Base-by-base conservation (phyloP, 495 filamentous ascomycete species). In the Trichoderma asperelloides region DNA sequence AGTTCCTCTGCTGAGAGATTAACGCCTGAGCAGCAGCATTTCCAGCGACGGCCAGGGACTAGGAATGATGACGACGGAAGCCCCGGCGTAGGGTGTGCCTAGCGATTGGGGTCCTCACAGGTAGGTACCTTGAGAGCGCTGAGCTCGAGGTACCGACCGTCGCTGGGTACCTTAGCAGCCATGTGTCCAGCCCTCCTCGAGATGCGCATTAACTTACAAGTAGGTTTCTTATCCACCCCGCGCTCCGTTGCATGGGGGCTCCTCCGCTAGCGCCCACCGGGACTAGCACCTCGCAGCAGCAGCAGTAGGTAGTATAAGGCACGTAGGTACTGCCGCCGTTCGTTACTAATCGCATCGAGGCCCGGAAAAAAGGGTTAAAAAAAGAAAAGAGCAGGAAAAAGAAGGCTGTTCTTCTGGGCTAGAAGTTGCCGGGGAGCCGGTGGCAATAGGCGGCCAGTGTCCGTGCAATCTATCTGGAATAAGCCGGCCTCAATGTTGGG, bases 361-460 rank as follows among this genome's bases (percentile, higher is more conserved):
- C 12, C 41, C 18, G 41, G 41, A 51, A 21, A n/a, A 51, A 51
- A 23, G 47, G n/a, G n/a, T 51, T 51, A n/a, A 23, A 51, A 21
- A 23, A 51, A 51, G 16, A 23, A 51, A 51, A 51, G 6, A 21
- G 47, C 16, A n/a, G 47, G 18, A 21, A 9, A n/a, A 51, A n/a
- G 16, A 45, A 45, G 41, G 41, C 41, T 16, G 33, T n/a, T n/a
- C 43, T 5, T 47, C 43, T 47, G 49, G n/a, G 21, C 49, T 23
- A 25, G 49, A 60, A 60, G 11, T 8, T 60, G 55, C 55, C 55
- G 27, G 55, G 25, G 23, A 3, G 23, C 23, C 25, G 55, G 55
- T 60, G 55, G 55, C 25, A 12, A 60, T 60, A 30, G 55, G 55
- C 55, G 55, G 55, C 27, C 55, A 30, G 11, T 60, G 55, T 60